Conservation (phyloP, 495 filamentous ascomycete species). For the Penicillium coprophilum region DNA sequence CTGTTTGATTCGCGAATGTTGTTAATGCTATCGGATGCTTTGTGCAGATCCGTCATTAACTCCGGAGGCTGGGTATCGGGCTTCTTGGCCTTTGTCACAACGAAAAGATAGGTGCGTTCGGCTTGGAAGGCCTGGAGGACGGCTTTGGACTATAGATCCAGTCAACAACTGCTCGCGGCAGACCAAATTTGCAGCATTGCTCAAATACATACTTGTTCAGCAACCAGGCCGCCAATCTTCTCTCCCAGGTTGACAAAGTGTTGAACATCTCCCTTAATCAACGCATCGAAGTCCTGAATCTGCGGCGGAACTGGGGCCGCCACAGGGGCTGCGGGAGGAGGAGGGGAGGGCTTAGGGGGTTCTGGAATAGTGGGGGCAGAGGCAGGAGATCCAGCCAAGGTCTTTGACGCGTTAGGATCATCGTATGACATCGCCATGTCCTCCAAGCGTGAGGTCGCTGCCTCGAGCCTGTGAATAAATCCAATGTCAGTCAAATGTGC, state of each 20-base stretch:
- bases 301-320: conserved; percentile 67
- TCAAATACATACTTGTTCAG: conserved; percentile 64
- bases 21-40: conserved; percentile 69
- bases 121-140: conserved; percentile 71
- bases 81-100: conserved; percentile 90
- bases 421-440: conserved; percentile 81
- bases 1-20: conserved; percentile 79
- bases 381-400: conserved; percentile 38
- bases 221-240: conserved; percentile 72
- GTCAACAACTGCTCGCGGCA: conserved; percentile 13
- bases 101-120: conserved; percentile 81
- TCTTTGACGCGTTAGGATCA: conserved; percentile 53
- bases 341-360: conserved; percentile 44
- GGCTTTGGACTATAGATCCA: conserved; percentile 50
- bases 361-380: conserved; percentile 36
- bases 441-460: conserved; percentile 92
- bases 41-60: conserved; percentile 79
- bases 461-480: conserved; percentile 73
- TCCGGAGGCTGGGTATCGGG: conserved; percentile 71
- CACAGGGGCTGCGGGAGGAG: conserved; percentile 46
- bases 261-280: conserved; percentile 72
- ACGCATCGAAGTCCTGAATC: conserved; percentile 80
- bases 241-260: conserved; percentile 77
- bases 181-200: neutral
- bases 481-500: conserved; percentile 26